Evolutionary conservation across 2,329 filamentous ascomycete genomes (phyloP).

Genomic region (Onygenales sp.): DNA sequence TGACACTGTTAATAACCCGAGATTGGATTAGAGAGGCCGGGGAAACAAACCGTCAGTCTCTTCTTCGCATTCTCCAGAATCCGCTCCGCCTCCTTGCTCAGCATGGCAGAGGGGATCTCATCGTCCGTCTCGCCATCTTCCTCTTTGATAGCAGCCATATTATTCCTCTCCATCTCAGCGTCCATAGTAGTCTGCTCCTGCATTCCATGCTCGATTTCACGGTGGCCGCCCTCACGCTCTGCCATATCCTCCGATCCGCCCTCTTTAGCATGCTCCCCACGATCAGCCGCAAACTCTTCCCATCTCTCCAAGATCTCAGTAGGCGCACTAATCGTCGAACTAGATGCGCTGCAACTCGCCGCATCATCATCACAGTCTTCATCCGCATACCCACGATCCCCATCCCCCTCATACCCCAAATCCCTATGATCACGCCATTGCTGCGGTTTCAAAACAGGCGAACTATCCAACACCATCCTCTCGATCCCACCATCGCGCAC

Average conservation of each 20-base stretch:
- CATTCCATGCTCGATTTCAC: not conserved
- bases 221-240: not conserved
- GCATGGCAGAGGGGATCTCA: constrained; percentile 59
- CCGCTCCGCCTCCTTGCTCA: constrained; percentile 76
- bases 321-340: constrained; percentile 24
- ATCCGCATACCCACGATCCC: constrained; percentile 42
- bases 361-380: constrained; percentile 41
- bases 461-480: constrained; percentile 10
- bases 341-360: constrained; percentile 24
- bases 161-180: constrained; percentile 17
- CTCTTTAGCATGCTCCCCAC: not conserved
- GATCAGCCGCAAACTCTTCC: constrained; percentile 16
- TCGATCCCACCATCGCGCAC: not conserved
- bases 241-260: constrained; percentile 1
- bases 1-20: not conserved
- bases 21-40: not conserved
- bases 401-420: not conserved
- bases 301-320: constrained; percentile 16
- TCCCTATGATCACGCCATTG: not conserved
- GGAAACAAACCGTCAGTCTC: constrained; percentile 62
- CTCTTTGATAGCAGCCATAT: constrained; percentile 29
- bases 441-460: constrained; percentile 8
- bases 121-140: constrained; percentile 52
- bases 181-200: constrained; percentile 13
- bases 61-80: constrained; percentile 90